phyloP scores from a whole-genome alignment of 805 yeast genomes.

The Cyberlindnera veronae region DNA sequence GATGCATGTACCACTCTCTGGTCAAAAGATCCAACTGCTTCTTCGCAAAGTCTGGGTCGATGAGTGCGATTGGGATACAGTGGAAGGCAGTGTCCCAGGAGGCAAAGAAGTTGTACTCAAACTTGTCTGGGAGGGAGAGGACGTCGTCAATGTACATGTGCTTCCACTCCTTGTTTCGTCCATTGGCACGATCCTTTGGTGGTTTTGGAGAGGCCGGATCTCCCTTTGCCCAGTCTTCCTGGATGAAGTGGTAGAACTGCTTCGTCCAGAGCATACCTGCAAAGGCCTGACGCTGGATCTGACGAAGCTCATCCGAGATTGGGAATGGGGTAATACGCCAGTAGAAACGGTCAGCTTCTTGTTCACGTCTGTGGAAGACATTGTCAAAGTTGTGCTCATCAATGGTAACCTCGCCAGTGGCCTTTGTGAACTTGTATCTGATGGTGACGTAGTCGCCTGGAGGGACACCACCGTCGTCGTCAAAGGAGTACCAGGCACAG shows the following conservation, averaged over 20 bases:
- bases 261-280: conserved; percentile 93
- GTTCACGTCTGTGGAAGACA: conserved; percentile 64
- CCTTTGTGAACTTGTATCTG: conserved; percentile 63
- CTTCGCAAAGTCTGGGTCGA: conserved; percentile 90
- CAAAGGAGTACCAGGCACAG: conserved; percentile 80
- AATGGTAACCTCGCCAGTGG: conserved; percentile 23
- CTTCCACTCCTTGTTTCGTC: conserved; percentile 87
- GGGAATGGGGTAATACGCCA: conserved; percentile 87
- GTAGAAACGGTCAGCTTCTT: conserved; percentile 90
- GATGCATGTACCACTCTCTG: conserved; percentile 97
- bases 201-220: conserved; percentile 83
- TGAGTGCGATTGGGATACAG: conserved; percentile 87
- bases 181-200: conserved; percentile 73
- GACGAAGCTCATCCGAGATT: conserved; percentile 71
- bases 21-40: conserved; percentile 81
- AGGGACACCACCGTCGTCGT: conserved; percentile 73
- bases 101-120: conserved; percentile 95
- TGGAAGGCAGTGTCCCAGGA: conserved; percentile 98
- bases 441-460: conserved; percentile 85
- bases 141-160: conserved; percentile 86
- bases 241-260: conserved; percentile 84
- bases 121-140: conserved; percentile 87
- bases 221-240: conserved; percentile 82
- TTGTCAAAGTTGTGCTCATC: conserved; percentile 75
- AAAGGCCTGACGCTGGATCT: conserved; percentile 88